phyloP scores from a whole-genome alignment of 352 stramenopile species.

The Phytophthora pinifolia region DNA sequence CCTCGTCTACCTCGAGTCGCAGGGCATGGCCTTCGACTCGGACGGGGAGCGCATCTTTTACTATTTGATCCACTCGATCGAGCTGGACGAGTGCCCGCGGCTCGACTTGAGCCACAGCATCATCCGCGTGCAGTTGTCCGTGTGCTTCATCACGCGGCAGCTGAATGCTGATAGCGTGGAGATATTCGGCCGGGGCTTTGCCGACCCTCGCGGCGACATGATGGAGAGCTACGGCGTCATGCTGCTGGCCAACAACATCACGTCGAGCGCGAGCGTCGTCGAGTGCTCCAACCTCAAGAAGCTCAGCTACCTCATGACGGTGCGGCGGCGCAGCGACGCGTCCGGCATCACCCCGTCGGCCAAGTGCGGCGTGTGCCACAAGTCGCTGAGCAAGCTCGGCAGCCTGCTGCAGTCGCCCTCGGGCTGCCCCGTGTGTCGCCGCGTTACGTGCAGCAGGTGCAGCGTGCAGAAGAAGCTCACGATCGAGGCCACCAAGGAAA shows the following conservation, averaged over 20 bases:
- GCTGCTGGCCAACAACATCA: slow-evolving; percentile 39
- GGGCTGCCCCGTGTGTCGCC: slow-evolving; percentile 36
- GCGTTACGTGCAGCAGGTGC: slow-evolving; percentile 45
- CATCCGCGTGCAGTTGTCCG: slow-evolving; percentile 37
- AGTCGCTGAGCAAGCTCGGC: slow-evolving; percentile 29
- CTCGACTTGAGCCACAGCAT: slow-evolving; percentile 34
- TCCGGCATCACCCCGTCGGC: slow-evolving; percentile 11
- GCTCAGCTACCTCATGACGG: slow-evolving; percentile 53
- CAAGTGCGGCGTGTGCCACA: slow-evolving; percentile 35
- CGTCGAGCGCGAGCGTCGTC: slow-evolving; percentile 26
- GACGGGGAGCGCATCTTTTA: slow-evolving; percentile 46
- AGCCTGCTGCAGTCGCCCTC: slow-evolving; percentile 21
- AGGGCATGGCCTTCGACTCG: slow-evolving; percentile 41
- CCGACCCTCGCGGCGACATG: slow-evolving; percentile 42
- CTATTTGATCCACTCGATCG: slow-evolving; percentile 40
- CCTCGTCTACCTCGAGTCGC: slow-evolving; percentile 40
- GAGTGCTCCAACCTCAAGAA: slow-evolving; percentile 66
- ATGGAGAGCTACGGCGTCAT: slow-evolving; percentile 38
- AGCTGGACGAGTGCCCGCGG: slow-evolving; percentile 28
- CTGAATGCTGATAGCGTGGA: slow-evolving; percentile 38
- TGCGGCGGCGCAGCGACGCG: slow-evolving; percentile 20
- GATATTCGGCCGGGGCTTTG: slow-evolving; percentile 54
- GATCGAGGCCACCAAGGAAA: slow-evolving; percentile 32
- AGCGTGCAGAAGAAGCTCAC: slow-evolving; percentile 50
- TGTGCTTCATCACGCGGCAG: slow-evolving; percentile 53